Percentiles rank a stretch among this genome's conserved stretches.
Evolutionary conservation across 2,329 filamentous ascomycete species (phyloP).

Genomic region (Fusarium gaditjirri): DNA sequence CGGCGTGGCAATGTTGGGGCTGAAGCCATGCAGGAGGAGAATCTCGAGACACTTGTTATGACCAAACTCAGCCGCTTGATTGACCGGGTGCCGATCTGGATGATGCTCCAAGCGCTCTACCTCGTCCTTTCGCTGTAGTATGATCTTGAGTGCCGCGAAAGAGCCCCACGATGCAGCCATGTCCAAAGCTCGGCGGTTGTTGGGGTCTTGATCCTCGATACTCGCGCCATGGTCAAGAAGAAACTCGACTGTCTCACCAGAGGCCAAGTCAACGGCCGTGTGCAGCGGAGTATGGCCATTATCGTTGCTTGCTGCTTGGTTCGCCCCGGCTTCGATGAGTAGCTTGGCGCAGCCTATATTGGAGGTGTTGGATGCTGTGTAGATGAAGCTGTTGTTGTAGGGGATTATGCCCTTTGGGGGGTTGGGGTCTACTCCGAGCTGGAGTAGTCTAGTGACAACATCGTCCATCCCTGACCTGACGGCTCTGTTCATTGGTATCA

Average conservation of each 20-base stretch:
- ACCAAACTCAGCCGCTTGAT: accelerated
- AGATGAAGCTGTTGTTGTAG: background rate
- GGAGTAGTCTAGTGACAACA: background rate
- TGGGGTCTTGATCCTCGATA: background rate
- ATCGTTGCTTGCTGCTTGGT: background rate
- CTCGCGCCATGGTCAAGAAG: background rate
- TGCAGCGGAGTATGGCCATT: background rate
- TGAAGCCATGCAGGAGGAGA: background rate
- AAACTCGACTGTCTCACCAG: background rate
- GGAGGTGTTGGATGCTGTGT: background rate
- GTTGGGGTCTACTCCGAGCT: background rate
- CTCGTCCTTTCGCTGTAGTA: background rate
- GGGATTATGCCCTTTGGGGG: background rate
- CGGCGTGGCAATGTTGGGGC: accelerated
- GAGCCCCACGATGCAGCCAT: background rate
- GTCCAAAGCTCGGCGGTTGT: background rate
- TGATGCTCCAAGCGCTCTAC: accelerated
- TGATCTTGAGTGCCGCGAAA: background rate
- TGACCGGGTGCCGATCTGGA: accelerated
- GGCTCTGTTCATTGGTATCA: background rate
- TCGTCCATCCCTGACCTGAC: background rate
- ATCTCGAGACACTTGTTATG: background rate
- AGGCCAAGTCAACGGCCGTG: background rate
- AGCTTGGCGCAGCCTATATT: background rate
- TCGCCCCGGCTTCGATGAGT: background rate